phyloP scores from a whole-genome alignment of 768 basidiomycete species.

The Serpula lacrymans region DNA sequence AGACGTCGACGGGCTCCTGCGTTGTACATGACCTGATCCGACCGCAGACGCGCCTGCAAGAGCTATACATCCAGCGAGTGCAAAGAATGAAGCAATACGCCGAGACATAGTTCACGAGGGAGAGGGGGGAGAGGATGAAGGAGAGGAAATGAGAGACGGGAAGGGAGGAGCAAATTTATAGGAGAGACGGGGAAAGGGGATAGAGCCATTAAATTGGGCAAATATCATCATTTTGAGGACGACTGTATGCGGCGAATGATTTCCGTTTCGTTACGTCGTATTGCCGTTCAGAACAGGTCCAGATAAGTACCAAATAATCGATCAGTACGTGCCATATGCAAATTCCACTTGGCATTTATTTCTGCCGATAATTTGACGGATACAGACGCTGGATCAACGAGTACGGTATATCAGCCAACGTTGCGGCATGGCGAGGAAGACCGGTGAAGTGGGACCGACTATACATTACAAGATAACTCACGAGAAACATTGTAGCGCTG shows the following conservation, averaged over 20 bases:
- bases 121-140: conserved; percentile 4
- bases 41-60: conserved; percentile 16
- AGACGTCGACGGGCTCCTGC: conserved; percentile 20
- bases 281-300: too few relatives aligned
- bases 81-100: conserved; percentile 19
- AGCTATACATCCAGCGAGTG: conserved; percentile 21
- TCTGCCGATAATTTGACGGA: too few relatives aligned
- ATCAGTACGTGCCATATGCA: too few relatives aligned
- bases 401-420: too few relatives aligned
- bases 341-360: too few relatives aligned
- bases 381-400: too few relatives aligned
- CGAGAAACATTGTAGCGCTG: too few relatives aligned
- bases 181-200: conserved; percentile 3
- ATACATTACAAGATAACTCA: too few relatives aligned
- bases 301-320: too few relatives aligned
- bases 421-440: too few relatives aligned
- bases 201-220: background rate
- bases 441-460: too few relatives aligned
- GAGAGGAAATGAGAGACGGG: conserved; percentile 39
- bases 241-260: conserved; percentile 5
- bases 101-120: conserved; percentile 21
- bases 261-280: conserved; percentile 25
- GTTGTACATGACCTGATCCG: conserved; percentile 15
- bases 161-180: conserved; percentile 29
- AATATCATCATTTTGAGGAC: conserved; percentile 25